Percentiles rank a stretch among this genome's conserved stretches.
Conservation (phyloP, 805 yeast species). For the Candida insectorum region DNA sequence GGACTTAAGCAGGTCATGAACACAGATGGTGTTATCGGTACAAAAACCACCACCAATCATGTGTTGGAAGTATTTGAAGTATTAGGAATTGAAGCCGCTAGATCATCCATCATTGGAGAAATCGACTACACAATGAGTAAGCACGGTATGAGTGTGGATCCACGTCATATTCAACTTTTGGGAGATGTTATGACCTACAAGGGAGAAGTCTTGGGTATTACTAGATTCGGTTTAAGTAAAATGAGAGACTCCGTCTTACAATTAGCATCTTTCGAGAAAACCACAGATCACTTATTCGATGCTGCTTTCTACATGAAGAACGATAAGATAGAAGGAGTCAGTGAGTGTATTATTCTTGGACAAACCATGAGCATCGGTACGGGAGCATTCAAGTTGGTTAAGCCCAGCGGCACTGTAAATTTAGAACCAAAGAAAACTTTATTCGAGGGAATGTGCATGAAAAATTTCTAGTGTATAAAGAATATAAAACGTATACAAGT, state of each 20-base stretch:
- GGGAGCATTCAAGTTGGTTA: slow-evolving; percentile 87
- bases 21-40: slow-evolving; percentile 93
- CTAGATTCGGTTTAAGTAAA: slow-evolving; percentile 95
- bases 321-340: slow-evolving; percentile 94
- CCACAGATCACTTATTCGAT: slow-evolving; percentile 96
- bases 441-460: no score
- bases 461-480: no score
- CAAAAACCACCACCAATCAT: slow-evolving; percentile 86
- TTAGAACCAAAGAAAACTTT: slow-evolving; percentile 29
- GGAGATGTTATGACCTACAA: slow-evolving; percentile 99
- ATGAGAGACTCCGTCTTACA: slow-evolving; percentile 98
- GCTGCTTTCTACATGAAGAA: slow-evolving; percentile 98
- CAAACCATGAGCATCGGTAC: slow-evolving; percentile 98
- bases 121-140: slow-evolving; percentile 97
- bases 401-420: slow-evolving; percentile 47
- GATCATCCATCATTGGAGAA: slow-evolving; percentile 88
- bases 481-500: no score
- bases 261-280: slow-evolving; percentile 95
- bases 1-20: slow-evolving; percentile 96
- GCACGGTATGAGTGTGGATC: slow-evolving; percentile 99
- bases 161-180: slow-evolving; percentile 94
- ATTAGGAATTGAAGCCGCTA: slow-evolving; percentile 96
- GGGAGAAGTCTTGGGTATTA: slow-evolving; percentile 97
- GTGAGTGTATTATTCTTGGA: slow-evolving; percentile 95
- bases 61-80: slow-evolving; percentile 85